These are phyloP conservation scores for Pleurotus tuoliensis DNA, from an alignment of 768 basidiomycete genomes.

Conservation along the genomic window DNA sequence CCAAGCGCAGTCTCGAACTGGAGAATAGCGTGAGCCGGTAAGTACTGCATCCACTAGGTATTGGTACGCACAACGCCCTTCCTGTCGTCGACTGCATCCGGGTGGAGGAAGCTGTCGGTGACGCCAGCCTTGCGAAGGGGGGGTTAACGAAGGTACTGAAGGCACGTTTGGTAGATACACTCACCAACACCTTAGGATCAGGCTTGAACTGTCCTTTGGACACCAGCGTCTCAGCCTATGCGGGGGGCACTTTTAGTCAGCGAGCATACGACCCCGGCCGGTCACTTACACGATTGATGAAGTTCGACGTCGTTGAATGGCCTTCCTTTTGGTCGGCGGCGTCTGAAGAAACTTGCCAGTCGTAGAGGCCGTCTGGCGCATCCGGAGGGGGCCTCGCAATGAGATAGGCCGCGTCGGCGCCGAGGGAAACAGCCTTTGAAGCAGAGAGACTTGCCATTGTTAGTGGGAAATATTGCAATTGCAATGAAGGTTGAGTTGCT, in stretches of 20 bases:
- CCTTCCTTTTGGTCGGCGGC: constrained; percentile 23
- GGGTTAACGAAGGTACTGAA: neutral
- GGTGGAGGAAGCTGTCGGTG: constrained; percentile 22
- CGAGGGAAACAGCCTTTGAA: constrained; percentile 20
- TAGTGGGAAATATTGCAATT: neutral
- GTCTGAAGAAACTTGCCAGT: constrained; percentile 31
- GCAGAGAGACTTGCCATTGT: constrained; percentile 15
- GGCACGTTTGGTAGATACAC: constrained; percentile 3
- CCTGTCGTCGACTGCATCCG: constrained; percentile 40
- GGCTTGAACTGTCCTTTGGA: constrained; percentile 21
- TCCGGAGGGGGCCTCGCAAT: constrained; percentile 31
- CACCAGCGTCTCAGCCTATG: constrained; percentile 17
- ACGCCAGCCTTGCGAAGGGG: constrained; percentile 23
- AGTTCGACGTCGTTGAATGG: constrained; percentile 32
- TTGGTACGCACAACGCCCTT: constrained; percentile 23
- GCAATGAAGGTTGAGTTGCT: no score
- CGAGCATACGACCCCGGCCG: neutral
- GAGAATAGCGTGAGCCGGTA: neutral
- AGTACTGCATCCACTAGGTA: no score
- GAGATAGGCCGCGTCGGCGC: constrained; percentile 32
- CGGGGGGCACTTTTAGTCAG: neutral
- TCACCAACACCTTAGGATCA: constrained; percentile 18
- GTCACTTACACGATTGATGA: constrained; percentile 21
- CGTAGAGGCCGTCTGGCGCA: constrained; percentile 43
- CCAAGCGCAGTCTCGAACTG: constrained; percentile 26